Evolutionary conservation across 2,329 filamentous ascomycete genomes (phyloP), one percentile per base, ranked within the genome.

Genomic region (Coniochaeta ligniaria): DNA sequence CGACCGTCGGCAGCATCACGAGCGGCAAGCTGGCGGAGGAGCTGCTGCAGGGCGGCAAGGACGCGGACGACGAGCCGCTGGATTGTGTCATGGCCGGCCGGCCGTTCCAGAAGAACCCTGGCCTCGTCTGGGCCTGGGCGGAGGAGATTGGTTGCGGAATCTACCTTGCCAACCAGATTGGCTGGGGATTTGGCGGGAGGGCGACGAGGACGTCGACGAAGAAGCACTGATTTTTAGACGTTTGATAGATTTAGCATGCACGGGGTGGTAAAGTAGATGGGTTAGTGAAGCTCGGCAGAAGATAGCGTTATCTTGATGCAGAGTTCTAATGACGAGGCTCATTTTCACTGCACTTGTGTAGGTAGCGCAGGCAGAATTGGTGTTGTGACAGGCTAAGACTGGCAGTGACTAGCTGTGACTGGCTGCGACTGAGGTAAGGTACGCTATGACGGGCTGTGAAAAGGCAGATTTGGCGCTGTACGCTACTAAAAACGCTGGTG

Each of bases 71-170:
- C 14, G 71, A 74, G 7, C 74, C 74, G 0, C 64, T 85, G 0
- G 84, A 87, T 67, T 71, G 80, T 0, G 73, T 80, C 6, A 72
- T 78, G 31, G 76, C 76, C 0, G 83, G 82, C 0, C 75, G 84
- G 1, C 72, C 75, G 72, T 86, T 87, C 66, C 82, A 82, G 71
- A 83, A 84, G 73, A 82, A 85, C 63, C 83, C 84, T 0, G 80
- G 80, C 0, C 66, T 86, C 20, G 82, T 85, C 0, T 83, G 80
- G 75, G 65, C 71, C 2, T 85, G 78, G 74, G 83, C 83, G 1
- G 79, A 84, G 58, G 83, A 86, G 17, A 67, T 86, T 28, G 75
- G 73, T 0, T 71, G 77, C 0, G 65, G 74, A 7, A 76, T 84
- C 26, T 71, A 76, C 41, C 67, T 81, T 60, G 78, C 82, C 0